Evolutionary conservation across 352 stramenopile genomes (phyloP).

Genomic region (Phytophthora capsici): DNA sequence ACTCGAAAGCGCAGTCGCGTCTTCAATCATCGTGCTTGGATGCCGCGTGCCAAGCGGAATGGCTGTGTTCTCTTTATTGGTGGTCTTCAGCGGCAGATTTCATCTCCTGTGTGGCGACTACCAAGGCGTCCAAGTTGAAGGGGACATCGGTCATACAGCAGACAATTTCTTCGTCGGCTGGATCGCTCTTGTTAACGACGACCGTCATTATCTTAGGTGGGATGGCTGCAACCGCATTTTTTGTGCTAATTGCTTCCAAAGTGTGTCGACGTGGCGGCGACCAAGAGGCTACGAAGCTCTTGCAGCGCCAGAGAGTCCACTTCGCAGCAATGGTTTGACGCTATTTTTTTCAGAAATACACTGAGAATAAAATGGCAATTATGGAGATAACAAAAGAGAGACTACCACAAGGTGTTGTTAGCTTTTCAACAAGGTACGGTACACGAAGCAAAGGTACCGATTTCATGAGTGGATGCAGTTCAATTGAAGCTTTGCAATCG

Average conservation of each 20-base stretch:
- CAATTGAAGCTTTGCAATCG: no score
- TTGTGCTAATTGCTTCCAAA: constrained; percentile 29
- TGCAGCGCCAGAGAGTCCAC: constrained; percentile 32
- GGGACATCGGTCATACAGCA: constrained; percentile 5
- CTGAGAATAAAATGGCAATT: no score
- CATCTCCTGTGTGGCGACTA: constrained; percentile 51
- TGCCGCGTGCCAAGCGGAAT: constrained; percentile 58
- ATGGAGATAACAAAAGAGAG: no score
- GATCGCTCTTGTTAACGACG: constrained; percentile 23
- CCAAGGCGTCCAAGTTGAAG: constrained; percentile 17
- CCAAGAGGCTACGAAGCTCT: constrained; percentile 25
- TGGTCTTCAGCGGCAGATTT: constrained; percentile 67
- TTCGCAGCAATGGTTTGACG: constrained; percentile 34
- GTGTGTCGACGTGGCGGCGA: constrained; percentile 27
- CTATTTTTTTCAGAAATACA: no score
- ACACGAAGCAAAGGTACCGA: no score
- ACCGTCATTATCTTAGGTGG: constrained; percentile 23
- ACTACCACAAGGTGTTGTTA: no score
- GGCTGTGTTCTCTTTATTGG: constrained; percentile 80
- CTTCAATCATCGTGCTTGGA: constrained; percentile 47
- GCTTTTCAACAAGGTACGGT: no score
- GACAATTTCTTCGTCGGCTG: constrained; percentile 18
- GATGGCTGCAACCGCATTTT: constrained; percentile 10
- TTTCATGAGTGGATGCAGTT: no score
- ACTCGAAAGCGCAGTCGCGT: constrained; percentile 76